Conservation (phyloP, 148 eudicot genomes). For the Fagopyrum homotropicum region DNA sequence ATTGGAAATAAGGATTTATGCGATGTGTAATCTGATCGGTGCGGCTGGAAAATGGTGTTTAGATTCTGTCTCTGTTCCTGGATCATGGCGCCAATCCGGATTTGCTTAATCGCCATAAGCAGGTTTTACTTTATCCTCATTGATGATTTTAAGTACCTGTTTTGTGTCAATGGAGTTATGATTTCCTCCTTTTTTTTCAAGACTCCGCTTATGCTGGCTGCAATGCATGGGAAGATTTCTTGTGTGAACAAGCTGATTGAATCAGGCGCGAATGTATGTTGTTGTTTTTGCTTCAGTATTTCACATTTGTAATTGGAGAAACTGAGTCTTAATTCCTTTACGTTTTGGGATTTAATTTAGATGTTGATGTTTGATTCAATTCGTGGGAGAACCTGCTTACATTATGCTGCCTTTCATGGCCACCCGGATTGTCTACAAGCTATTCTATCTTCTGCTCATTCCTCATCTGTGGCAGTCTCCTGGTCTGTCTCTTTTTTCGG, state of each 20-base stretch:
- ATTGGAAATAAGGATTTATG: background rate
- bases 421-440: constrained; percentile 25
- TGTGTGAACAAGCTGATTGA: constrained; percentile 24
- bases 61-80: constrained; percentile 23
- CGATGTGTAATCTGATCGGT: background rate
- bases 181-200: background rate
- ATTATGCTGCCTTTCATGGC: constrained; percentile 28
- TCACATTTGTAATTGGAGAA: background rate
- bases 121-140: constrained; percentile 12
- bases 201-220: constrained; percentile 28
- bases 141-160: background rate
- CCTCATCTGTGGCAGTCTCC: constrained; percentile 20
- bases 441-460: constrained; percentile 23
- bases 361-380: constrained; percentile 26
- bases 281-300: background rate
- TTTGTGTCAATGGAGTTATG: background rate
- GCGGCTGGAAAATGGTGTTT: background rate
- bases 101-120: constrained; percentile 24
- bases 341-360: constrained; percentile 11
- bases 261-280: constrained; percentile 25
- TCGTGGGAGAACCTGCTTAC: constrained; percentile 25
- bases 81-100: constrained; percentile 21
- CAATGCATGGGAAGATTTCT: constrained; percentile 23
- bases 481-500: constrained; percentile 16
- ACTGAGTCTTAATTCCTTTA: background rate